A percentile compares a stretch with the other conserved stretches of the same genome.
These are phyloP conservation scores for Haplographium delicatum DNA, from an alignment of 495 filamentous ascomycete species.

Conservation along the genomic window DNA sequence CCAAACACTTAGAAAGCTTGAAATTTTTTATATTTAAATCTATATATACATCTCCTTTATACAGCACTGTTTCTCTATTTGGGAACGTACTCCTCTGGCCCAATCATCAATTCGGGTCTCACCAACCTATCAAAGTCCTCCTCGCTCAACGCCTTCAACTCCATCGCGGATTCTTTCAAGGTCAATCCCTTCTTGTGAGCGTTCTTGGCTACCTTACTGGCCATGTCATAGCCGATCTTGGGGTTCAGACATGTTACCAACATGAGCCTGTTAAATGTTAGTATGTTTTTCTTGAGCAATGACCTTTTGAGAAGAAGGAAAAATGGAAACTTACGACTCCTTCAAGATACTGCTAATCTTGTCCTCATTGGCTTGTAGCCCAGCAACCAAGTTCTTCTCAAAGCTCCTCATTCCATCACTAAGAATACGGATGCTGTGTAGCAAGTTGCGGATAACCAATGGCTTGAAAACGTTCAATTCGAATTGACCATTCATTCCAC, in stretches of 20 bases:
- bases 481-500: constrained; percentile 96
- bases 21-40: too few species aligned
- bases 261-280: constrained; percentile 65
- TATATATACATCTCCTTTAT: neutral
- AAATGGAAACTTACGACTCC: constrained; percentile 55
- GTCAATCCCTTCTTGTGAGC: constrained; percentile 97
- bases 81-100: constrained; percentile 60
- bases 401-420: constrained; percentile 92
- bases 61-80: constrained; percentile 5
- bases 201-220: constrained; percentile 97
- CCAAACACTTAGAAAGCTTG: too few species aligned
- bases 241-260: constrained; percentile 97
- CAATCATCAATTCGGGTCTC: constrained; percentile 94
- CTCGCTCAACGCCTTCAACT: constrained; percentile 83
- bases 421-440: constrained; percentile 83
- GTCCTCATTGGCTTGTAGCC: constrained; percentile 87
- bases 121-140: constrained; percentile 91
- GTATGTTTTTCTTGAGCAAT: neutral
- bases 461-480: constrained; percentile 99
- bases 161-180: constrained; percentile 88
- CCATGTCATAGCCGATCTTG: constrained; percentile 98
- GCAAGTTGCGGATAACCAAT: constrained; percentile 85
- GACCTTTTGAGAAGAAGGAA: neutral
- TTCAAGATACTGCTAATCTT: constrained; percentile 83
- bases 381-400: constrained; percentile 84